Percentiles rank a stretch among this genome's conserved stretches.
Evolutionary conservation across 495 filamentous ascomycete species (phyloP).

Genomic region (Aspergillus ostianus): DNA sequence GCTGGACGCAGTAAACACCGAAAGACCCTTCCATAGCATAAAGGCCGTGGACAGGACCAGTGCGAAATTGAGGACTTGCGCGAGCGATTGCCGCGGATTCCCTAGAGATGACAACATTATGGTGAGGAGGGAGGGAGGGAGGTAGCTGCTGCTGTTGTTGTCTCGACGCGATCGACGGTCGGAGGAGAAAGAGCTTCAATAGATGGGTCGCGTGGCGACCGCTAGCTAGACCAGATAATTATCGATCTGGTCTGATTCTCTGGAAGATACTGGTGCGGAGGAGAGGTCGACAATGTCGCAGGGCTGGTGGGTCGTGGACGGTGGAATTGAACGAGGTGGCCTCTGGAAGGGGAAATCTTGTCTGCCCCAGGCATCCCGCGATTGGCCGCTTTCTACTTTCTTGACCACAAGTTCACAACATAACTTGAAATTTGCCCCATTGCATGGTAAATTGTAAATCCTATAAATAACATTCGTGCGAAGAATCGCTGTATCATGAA

Average conservation of each 20-base stretch:
- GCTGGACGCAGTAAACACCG: constrained; percentile 78
- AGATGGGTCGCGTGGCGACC: no score
- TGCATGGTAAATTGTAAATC: background rate
- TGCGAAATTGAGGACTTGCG: constrained; percentile 93
- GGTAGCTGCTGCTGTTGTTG: background rate
- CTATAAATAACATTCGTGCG: background rate
- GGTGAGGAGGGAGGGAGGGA: constrained; percentile 9
- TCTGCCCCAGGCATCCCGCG: background rate
- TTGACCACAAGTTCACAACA: no score
- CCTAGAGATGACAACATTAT: constrained; percentile 72
- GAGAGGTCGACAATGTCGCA: no score
- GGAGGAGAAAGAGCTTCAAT: no score
- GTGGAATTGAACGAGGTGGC: no score
- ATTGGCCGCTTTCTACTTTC: no score
- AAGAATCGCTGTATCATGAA: background rate
- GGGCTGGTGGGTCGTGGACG: no score
- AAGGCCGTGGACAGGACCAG: constrained; percentile 93
- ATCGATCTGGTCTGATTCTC: no score
- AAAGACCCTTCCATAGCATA: constrained; percentile 98
- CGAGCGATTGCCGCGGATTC: constrained; percentile 78
- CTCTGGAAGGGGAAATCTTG: background rate
- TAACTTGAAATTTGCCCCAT: background rate
- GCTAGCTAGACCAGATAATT: no score
- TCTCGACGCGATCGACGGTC: background rate
- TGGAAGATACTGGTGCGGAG: no score